Evolutionary conservation across 306 rosid species (phyloP).

Genomic region (Vigna hirtella): DNA sequence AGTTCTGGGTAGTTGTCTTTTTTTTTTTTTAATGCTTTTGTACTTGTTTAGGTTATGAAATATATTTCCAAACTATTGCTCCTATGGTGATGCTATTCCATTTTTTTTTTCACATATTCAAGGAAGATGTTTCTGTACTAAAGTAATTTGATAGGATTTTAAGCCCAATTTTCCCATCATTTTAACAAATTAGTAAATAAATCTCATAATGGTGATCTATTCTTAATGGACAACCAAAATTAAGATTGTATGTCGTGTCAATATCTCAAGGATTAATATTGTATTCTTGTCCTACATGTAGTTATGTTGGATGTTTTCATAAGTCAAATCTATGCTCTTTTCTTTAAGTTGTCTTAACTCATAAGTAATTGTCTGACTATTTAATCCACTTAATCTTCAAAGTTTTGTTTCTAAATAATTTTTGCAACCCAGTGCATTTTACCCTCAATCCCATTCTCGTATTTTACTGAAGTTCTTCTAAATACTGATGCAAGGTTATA

Average conservation of each 20-base stretch:
- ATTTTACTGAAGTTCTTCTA: neutral
- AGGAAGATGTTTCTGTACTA: slow-evolving; percentile 13
- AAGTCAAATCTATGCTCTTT: neutral
- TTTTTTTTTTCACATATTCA: slow-evolving; percentile 3
- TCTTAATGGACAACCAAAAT: neutral
- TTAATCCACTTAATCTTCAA: neutral
- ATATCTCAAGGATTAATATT: slow-evolving; percentile 8
- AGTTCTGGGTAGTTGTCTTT: neutral
- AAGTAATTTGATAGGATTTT: slow-evolving; percentile 18
- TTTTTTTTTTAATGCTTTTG: neutral
- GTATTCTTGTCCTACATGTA: slow-evolving; percentile 21
- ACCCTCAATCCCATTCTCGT: neutral
- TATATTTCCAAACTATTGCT: slow-evolving; percentile 5
- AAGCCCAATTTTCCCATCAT: slow-evolving; percentile 1
- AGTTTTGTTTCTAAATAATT: slow-evolving; percentile 24
- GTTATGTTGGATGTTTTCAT: neutral
- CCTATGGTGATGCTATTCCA: neutral
- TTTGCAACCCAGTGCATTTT: slow-evolving; percentile 7
- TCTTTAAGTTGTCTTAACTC: neutral
- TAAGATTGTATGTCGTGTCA: neutral
- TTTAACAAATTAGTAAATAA: neutral
- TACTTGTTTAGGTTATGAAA: slow-evolving; percentile 16
- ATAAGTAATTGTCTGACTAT: neutral
- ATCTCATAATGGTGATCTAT: slow-evolving; percentile 7
- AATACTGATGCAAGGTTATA: slow-evolving; percentile 8